These are phyloP conservation scores for Tetrahymena thermophila DNA, from an alignment of 73 alveolate genomes.

Conservation along the genomic window DNA sequence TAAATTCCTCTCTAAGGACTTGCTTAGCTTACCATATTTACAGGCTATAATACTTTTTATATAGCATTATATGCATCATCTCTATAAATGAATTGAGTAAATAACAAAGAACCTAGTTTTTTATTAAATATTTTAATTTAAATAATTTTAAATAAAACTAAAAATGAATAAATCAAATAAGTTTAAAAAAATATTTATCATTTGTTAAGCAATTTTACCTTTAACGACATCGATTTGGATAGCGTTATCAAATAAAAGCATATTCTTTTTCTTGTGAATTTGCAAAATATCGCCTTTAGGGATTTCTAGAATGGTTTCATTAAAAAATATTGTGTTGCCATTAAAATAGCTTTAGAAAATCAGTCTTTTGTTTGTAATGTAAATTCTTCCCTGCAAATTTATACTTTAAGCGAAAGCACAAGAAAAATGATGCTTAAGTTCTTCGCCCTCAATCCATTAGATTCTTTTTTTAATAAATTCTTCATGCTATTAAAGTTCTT, in stretches of 20 bases:
- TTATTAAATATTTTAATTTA: no score
- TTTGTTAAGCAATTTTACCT: conserved; percentile 1
- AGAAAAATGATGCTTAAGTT: background rate
- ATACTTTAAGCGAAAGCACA: conserved; percentile 36
- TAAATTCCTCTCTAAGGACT: background rate
- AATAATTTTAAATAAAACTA: background rate
- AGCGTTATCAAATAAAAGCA: conserved; percentile 29
- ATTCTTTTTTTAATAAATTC: background rate
- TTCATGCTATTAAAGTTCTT: background rate
- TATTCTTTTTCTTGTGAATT: conserved; percentile 30
- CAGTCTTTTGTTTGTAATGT: conserved; percentile 32
- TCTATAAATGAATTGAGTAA: conserved; percentile 10
- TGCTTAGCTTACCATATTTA: background rate
- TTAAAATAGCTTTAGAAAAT: conserved; percentile 25
- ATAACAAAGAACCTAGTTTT: background rate
- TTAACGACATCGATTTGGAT: conserved; percentile 19
- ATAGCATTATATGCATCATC: conserved; percentile 40
- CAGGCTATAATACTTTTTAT: conserved; percentile 11
- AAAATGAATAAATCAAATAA: background rate
- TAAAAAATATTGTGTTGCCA: conserved; percentile 22
- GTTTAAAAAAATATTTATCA: background rate
- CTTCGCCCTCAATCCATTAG: background rate
- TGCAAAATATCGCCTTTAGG: conserved; percentile 30
- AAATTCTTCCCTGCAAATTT: conserved; percentile 27
- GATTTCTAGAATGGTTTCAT: conserved; percentile 31